phyloP scores from a whole-genome alignment of 2,329 filamentous ascomycete genomes.

The Arthrocladium fulminans region DNA sequence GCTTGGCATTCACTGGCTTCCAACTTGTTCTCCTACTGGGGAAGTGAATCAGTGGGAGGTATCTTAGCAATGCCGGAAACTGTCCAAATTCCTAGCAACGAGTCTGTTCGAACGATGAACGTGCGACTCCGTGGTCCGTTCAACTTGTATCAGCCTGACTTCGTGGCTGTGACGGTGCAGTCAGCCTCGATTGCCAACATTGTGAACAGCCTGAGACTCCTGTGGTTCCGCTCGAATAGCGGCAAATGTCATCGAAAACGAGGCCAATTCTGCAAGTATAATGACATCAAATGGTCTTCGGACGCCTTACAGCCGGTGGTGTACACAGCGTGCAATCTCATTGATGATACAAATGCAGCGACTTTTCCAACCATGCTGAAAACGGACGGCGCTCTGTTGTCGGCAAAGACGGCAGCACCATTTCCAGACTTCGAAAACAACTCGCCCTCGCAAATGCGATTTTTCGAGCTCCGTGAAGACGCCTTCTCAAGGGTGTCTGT shows the following conservation, averaged over 20 bases:
- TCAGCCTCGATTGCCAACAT: conserved; percentile 10
- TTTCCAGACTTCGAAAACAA: background rate
- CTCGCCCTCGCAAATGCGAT: background rate
- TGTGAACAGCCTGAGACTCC: conserved; percentile 1
- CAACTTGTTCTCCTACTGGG: conserved; percentile 13
- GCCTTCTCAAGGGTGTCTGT: conserved; percentile 12
- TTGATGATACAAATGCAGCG: background rate
- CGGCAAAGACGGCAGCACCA: too few species aligned
- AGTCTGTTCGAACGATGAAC: background rate
- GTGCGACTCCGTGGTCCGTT: background rate
- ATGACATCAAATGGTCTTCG: conserved; percentile 3
- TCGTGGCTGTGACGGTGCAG: conserved; percentile 9
- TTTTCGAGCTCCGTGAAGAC: conserved; percentile 9
- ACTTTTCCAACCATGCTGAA: background rate
- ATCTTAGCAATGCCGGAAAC: background rate
- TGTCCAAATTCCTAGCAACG: conserved; percentile 9
- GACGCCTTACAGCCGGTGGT: background rate
- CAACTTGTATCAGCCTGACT: background rate
- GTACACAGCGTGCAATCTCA: background rate
- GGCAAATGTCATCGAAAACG: background rate
- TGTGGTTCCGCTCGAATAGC: background rate
- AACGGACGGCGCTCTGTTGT: background rate
- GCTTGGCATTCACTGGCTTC: conserved; percentile 8
- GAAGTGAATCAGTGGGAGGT: background rate
- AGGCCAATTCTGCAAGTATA: background rate